phyloP scores from a whole-genome alignment of 225 moss, liverwort and hornwort species.

The Pleurozium schreberi region DNA sequence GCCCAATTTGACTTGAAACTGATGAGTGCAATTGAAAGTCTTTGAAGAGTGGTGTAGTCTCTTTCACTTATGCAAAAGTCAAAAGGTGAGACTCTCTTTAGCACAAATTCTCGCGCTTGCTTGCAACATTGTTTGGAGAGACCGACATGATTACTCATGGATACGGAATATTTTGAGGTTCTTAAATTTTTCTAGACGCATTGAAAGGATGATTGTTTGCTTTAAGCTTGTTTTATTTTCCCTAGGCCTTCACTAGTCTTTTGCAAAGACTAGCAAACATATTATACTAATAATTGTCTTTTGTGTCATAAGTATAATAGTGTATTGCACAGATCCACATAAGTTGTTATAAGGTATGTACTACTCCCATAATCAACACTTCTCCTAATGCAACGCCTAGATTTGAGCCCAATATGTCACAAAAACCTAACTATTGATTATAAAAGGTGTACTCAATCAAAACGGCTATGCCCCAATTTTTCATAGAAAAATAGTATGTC shows the following conservation, averaged over 20 bases:
- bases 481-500: too few relatives aligned
- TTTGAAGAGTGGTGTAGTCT: not conserved
- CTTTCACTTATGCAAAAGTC: not conserved
- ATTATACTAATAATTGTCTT: too few relatives aligned
- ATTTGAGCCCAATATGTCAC: rapidly evolving
- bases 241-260: too few relatives aligned
- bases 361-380: not conserved
- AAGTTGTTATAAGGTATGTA: too few relatives aligned
- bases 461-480: too few relatives aligned
- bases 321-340: too few relatives aligned
- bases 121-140: not conserved
- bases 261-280: too few relatives aligned
- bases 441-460: rapidly evolving
- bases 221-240: not conserved
- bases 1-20: not conserved
- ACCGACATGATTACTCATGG: not conserved
- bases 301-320: too few relatives aligned
- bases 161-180: not conserved
- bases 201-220: not conserved
- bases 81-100: not conserved
- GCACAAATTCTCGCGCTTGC: not conserved
- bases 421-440: not conserved
- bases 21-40: not conserved
- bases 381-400: rapidly evolving
- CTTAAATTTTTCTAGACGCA: not conserved